Conservation (phyloP, 2,329 filamentous ascomycete genomes). For the Ophiostoma piceae region DNA sequence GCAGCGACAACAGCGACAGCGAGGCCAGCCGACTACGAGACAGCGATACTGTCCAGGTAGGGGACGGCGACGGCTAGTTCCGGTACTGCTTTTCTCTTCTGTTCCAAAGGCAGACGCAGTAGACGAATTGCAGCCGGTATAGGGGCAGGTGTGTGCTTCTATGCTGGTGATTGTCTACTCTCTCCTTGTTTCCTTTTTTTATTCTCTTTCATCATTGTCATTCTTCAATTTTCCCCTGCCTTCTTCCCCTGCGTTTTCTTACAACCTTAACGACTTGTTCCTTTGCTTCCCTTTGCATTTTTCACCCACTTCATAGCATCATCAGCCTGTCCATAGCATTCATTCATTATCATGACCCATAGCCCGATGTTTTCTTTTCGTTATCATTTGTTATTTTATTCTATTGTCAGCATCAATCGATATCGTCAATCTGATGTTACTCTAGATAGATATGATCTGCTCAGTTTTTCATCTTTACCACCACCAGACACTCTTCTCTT, state of each 20-base stretch:
- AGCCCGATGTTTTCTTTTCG: background rate
- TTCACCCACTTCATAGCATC: background rate
- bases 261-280: background rate
- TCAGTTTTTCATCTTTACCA: background rate
- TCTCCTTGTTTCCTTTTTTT: background rate
- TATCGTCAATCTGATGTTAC: background rate
- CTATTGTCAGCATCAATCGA: background rate
- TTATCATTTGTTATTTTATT: background rate
- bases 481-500: background rate
- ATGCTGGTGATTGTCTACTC: background rate
- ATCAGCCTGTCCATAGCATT: background rate
- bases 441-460: background rate
- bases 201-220: background rate
- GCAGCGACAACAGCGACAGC: background rate
- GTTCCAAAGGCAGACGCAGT: background rate
- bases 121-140: background rate
- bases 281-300: background rate
- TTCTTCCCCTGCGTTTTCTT: no score
- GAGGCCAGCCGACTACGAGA: background rate
- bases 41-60: no score
- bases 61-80: background rate
- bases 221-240: background rate
- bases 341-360: slow-evolving; percentile 2
- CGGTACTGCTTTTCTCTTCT: background rate
- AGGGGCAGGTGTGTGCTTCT: slow-evolving; percentile 6